Percentiles rank a stretch among this genome's conserved stretches.
These are phyloP conservation scores for Puccinia triticina DNA, from an alignment of 1,284 basidiomycete genomes.

Conservation along the genomic window DNA sequence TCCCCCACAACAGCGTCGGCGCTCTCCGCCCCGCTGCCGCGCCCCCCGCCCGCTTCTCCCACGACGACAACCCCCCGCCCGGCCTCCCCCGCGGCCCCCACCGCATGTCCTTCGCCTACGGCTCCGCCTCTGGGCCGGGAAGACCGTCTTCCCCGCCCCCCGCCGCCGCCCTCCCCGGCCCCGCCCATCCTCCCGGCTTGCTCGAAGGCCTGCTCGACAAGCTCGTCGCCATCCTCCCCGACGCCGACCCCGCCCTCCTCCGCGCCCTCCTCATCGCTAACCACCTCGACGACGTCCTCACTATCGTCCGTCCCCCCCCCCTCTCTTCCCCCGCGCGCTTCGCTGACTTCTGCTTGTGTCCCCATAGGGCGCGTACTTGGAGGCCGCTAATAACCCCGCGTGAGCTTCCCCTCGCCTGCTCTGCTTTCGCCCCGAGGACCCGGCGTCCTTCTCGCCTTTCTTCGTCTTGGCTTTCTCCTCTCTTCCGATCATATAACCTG, in stretches of 20 bases:
- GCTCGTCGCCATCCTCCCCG: constrained; percentile 24
- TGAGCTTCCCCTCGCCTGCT: no score
- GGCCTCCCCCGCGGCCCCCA: background rate
- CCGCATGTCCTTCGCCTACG: constrained; percentile 20
- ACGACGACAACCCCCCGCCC: background rate
- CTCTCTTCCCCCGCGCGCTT: no score
- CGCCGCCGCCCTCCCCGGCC: background rate
- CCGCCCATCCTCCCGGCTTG: background rate
- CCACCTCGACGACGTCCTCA: constrained; percentile 26
- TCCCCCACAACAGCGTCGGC: no score
- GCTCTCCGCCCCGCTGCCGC: no score
- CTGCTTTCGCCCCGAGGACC: no score
- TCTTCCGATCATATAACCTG: no score
- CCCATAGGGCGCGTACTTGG: no score
- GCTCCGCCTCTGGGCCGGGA: background rate
- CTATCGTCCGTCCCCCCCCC: constrained; percentile 24
- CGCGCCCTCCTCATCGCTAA: constrained; percentile 12
- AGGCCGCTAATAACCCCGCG: no score
- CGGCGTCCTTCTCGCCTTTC: no score
- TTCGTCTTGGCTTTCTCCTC: no score
- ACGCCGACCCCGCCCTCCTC: background rate
- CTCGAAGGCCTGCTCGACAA: constrained; percentile 8
- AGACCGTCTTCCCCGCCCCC: background rate
- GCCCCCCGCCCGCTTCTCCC: background rate
- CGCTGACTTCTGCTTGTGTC: no score